phyloP scores from a whole-genome alignment of 192 early-diverging fungal species.

The Borealophlyctis nickersoniae region DNA sequence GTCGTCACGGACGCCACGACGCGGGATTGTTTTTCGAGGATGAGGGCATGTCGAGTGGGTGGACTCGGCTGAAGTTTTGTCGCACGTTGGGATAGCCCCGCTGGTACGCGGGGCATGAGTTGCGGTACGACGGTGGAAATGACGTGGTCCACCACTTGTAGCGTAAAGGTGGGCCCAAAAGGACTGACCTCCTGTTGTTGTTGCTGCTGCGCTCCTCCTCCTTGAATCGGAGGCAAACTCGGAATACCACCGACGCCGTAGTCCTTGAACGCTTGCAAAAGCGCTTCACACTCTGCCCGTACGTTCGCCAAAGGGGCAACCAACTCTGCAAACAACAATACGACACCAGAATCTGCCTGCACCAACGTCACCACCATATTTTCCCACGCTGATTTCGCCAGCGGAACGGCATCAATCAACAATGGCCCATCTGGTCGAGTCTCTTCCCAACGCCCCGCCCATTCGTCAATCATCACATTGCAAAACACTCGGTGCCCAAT shows the following conservation, averaged over 20 bases:
- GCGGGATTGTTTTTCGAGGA: conserved; percentile 59
- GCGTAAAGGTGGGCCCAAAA: conserved; percentile 41
- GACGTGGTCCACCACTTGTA: conserved; percentile 34
- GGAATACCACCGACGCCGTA: conserved; percentile 50
- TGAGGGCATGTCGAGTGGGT: conserved; percentile 9
- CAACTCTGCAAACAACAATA: conserved; percentile 63
- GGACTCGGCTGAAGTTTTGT: conserved; percentile 8
- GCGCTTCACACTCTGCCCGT: conserved; percentile 59
- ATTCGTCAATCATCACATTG: conserved; percentile 76
- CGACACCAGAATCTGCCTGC: conserved; percentile 47
- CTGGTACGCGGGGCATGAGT: conserved; percentile 17
- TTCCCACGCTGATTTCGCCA: conserved; percentile 53
- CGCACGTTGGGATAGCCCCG: conserved; percentile 5
- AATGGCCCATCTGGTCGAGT: conserved; percentile 23
- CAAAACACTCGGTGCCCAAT: conserved; percentile 76
- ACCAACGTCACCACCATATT: conserved; percentile 50
- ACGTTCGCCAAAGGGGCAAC: conserved; percentile 60
- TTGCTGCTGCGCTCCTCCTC: conserved; percentile 12
- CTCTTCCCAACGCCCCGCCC: conserved; percentile 43
- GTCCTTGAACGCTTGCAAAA: conserved; percentile 64
- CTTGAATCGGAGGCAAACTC: conserved; percentile 32
- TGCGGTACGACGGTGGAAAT: conserved; percentile 36
- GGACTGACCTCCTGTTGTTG: conserved; percentile 14
- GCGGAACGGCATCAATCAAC: conserved; percentile 35
- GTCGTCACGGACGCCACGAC: conserved; percentile 31